Evolutionary conservation across 441 rosid genomes (phyloP), one percentile per base, ranked within the genome.

Genomic region (Melastoma candidum): DNA sequence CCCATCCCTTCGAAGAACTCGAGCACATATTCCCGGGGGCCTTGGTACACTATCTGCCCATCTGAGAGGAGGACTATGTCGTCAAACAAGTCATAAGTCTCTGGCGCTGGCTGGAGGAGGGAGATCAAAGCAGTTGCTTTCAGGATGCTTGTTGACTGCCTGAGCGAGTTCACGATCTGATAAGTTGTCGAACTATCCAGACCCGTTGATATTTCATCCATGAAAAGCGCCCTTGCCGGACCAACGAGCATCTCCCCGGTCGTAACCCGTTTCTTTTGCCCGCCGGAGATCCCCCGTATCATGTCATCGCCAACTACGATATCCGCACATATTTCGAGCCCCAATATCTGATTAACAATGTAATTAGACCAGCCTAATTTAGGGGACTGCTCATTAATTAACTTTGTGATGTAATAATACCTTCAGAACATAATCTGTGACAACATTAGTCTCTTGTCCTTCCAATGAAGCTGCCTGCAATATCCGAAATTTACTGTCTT

Each of bases 101-200:
- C 98, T 0, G 98, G 96, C 0, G 95, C 93, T 29, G 98, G 98
- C 79, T 90, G 96, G 44, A 87, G 97, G 63, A 90, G 97, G 43
- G 97, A 87, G 24, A 90, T 72, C 36, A 83, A 60, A 17, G 85
- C 86, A 13, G 96, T 90, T 55, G 90, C 96, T 13, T 77, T 67
- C 46, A 90, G 73, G 70, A 90, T 83, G 54, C 84, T 96, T 59
- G 81, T 69, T 9, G 54, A 63, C 62, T 85, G 83, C 0, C 12
- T 66, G 5, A 81, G 55, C 11, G 80, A 74, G 47, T 74, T 81
- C 60, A 81, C 73, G 7, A 81, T 78, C 47, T 81, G 84, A 55
- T 60, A 78, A 26, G 87, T 76, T 2, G 87, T 78, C 45, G 84
- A 74, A 45, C 87, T 74, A 54, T 81, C 87, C 58, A 81, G 64